Evolutionary conservation across 2,329 filamentous ascomycete species (phyloP).

Genomic region (Shiraia bambusicola): DNA sequence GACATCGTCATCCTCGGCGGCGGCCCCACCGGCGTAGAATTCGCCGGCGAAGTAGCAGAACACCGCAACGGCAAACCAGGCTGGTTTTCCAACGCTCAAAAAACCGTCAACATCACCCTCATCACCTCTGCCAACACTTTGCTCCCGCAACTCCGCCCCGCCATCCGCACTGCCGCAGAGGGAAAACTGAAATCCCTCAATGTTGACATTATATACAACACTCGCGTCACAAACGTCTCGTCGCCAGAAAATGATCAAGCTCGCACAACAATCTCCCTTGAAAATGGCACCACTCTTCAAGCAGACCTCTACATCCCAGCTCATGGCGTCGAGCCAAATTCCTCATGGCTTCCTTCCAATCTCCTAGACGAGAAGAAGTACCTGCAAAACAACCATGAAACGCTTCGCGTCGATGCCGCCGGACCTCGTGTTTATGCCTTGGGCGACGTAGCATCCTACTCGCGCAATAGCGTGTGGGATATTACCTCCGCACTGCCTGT

Average conservation of each 20-base stretch:
- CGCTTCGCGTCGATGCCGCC: conserved; percentile 49
- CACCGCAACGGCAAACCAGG: conserved; percentile 43
- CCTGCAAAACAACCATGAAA: conserved; percentile 50
- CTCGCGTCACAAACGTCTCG: conserved; percentile 33
- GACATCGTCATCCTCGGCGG: conserved; percentile 53
- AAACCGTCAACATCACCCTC: conserved; percentile 48
- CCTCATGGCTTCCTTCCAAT: conserved; percentile 51
- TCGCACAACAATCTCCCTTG: conserved; percentile 43
- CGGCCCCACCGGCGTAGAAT: conserved; percentile 53
- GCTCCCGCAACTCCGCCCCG: conserved; percentile 45
- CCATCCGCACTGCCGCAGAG: conserved; percentile 48
- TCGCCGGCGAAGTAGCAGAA: conserved; percentile 53
- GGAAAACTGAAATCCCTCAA: conserved; percentile 50
- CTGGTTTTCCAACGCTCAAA: conserved; percentile 36
- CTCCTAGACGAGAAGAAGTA: conserved; percentile 52
- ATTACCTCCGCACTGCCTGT: conserved; percentile 45
- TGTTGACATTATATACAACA: conserved; percentile 49
- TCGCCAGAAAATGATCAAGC: conserved; percentile 29
- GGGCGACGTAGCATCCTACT: conserved; percentile 51
- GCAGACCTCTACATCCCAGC: conserved; percentile 58
- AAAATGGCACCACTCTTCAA: conserved; percentile 50
- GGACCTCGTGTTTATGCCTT: conserved; percentile 51
- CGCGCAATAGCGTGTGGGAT: conserved; percentile 47
- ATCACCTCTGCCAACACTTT: conserved; percentile 46
- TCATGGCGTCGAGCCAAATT: conserved; percentile 56